These are phyloP conservation scores for Magnaporthiopsis incrustans DNA, from an alignment of 2,329 filamentous ascomycete genomes.

Conservation along the genomic window DNA sequence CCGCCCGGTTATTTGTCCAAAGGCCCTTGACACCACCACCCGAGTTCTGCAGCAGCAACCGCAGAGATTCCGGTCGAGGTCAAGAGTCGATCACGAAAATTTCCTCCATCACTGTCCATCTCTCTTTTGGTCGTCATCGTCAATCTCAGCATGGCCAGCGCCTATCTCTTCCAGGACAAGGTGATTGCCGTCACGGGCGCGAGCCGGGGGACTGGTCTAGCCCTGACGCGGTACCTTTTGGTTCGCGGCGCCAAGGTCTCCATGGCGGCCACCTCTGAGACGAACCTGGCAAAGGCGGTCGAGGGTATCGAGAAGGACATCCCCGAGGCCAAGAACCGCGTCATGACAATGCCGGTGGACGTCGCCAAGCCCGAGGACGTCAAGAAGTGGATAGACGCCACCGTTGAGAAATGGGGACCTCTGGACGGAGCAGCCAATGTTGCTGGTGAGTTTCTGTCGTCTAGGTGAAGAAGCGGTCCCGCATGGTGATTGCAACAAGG, in stretches of 20 bases:
- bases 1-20: no score
- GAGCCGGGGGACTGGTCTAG: constrained; percentile 8
- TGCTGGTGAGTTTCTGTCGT: constrained; percentile 18
- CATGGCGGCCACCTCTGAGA: constrained; percentile 7
- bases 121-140: no score
- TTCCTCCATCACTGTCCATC: no score
- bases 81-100: no score
- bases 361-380: constrained; percentile 18
- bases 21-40: no score
- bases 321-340: constrained; percentile 4
- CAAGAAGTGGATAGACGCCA: constrained; percentile 19
- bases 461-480: constrained; percentile 6
- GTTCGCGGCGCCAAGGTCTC: constrained; percentile 9
- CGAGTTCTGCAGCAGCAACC: no score
- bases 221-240: constrained; percentile 6
- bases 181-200: constrained; percentile 9
- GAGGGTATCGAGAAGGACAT: constrained; percentile 6
- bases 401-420: constrained; percentile 17
- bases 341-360: constrained; percentile 15
- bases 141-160: constrained; percentile 6
- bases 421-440: constrained; percentile 23
- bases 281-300: constrained; percentile 6
- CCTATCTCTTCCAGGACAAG: constrained; percentile 9
- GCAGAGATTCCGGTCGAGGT: no score
- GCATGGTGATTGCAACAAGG: no score